Evolutionary conservation across 345 rosid genomes (phyloP).

Genomic region (Hevea brasiliensis): DNA sequence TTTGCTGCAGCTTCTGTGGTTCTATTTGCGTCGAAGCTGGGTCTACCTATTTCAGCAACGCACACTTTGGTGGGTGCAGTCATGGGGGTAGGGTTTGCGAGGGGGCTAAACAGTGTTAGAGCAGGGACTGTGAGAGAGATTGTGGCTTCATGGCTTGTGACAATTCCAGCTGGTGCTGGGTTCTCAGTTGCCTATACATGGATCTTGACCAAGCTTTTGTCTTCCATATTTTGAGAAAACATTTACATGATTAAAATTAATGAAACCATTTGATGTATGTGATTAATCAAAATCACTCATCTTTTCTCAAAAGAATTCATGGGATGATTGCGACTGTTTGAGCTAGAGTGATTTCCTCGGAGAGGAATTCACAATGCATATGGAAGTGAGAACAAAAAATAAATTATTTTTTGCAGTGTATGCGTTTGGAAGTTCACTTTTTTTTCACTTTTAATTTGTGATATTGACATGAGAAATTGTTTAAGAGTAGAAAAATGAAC

Average conservation of each 20-base stretch:
- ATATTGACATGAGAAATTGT: not conserved
- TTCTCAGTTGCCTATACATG: conserved; percentile 82
- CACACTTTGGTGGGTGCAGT: conserved; percentile 96
- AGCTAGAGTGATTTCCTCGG: conserved; percentile 28
- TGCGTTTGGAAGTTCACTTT: not conserved
- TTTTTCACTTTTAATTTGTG: not conserved
- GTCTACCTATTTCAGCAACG: conserved; percentile 86
- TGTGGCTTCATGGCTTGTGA: conserved; percentile 83
- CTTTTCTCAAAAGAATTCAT: conserved; percentile 8
- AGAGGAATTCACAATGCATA: conserved; percentile 22
- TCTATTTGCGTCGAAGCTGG: conserved; percentile 80
- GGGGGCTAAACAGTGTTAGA: conserved; percentile 88
- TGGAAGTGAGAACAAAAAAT: not conserved
- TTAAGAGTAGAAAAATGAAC: no score
- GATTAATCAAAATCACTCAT: conserved; percentile 28
- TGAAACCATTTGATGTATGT: conserved; percentile 27
- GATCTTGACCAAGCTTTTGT: conserved; percentile 78
- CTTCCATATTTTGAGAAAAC: conserved; percentile 50
- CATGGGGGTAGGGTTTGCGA: conserved; percentile 97
- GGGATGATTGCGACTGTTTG: conserved; percentile 23
- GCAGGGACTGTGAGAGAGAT: conserved; percentile 90
- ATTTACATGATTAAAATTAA: conserved; percentile 18
- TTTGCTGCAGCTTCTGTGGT: conserved; percentile 97
- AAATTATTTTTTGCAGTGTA: not conserved
- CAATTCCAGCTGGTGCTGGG: conserved; percentile 87